A percentile compares a stretch with the other conserved stretches of the same genome.
Evolutionary conservation across 2,329 filamentous ascomycete genomes (phyloP).

Genomic region (Elsinoe batatas): DNA sequence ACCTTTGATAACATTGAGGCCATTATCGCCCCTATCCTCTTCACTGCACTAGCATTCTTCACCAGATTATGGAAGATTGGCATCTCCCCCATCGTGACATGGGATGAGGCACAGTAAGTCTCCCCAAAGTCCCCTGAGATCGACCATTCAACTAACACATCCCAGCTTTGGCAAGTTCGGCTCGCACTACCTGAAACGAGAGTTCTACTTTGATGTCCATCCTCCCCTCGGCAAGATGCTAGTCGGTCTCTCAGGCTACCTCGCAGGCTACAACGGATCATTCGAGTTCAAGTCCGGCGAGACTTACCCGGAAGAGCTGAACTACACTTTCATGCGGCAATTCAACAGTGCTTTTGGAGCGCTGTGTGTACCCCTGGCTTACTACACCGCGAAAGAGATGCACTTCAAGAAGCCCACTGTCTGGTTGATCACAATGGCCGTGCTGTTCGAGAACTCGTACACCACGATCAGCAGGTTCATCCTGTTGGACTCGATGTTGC

Average conservation of each 20-base stretch:
- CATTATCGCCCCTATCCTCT: constrained; percentile 53
- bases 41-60: constrained; percentile 54
- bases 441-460: constrained; percentile 98
- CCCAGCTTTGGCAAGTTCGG: constrained; percentile 88
- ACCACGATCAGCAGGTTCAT: constrained; percentile 98
- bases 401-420: constrained; percentile 78
- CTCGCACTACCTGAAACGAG: constrained; percentile 96
- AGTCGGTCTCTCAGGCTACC: constrained; percentile 87
- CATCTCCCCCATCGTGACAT: constrained; percentile 61
- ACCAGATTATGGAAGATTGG: constrained; percentile 60
- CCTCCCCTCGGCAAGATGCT: constrained; percentile 97
- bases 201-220: constrained; percentile 98
- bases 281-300: constrained; percentile 99
- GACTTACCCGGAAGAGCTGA: constrained; percentile 81
- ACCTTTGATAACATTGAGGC: constrained; percentile 54
- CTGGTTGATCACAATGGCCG: constrained; percentile 93
- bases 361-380: constrained; percentile 83
- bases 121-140: no score
- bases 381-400: constrained; percentile 87
- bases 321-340: constrained; percentile 97
- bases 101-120: constrained; percentile 65
- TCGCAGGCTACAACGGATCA: constrained; percentile 96
- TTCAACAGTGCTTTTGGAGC: constrained; percentile 96
- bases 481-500: constrained; percentile 93
- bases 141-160: neutral